Evolutionary conservation across 202 grass and related monocot genomes (phyloP), one percentile per base, ranked within the genome.

Genomic region (Musa balbisiana): DNA sequence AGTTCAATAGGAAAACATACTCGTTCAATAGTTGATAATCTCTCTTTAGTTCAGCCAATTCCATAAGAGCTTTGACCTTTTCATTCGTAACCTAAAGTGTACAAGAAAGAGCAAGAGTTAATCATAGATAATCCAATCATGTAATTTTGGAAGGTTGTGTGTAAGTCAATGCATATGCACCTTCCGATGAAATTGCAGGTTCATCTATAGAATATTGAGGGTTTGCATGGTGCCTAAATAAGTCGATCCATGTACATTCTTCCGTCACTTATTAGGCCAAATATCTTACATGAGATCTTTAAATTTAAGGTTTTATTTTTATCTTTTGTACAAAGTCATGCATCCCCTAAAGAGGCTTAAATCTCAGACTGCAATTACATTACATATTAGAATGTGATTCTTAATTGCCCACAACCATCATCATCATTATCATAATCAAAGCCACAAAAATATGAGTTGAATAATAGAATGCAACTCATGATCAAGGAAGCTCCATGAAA

Each of bases 21-120:
- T 86, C 86, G 70, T 88, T 90, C 54, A 89, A 84, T 69, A 84
- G 76, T 51, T 87, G 74, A 84, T 82, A 82, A 79, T 93, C 86
- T 93, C 91, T 81, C 84, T 93, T 93, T 64, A 93, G 71, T 83
- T 89, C 87, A 77, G 94, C 88, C 82, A 93, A 88, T 83, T 97
- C 94, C 83, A 93, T 86, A 11, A 97, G 87, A 74, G 84, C 80
- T 69, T 79, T 91, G 66, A 97, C 85, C 79, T 97, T 97, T 87
- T 97, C 94, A 80, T 93, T 84, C 26, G 86, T 93, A 74, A 97
- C 88, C 94, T 97, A 78, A 54, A 86, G 51, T 16, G 49, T 19
- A 70, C 17, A 91, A 8, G 67, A 83, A 85, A 60, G 14, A 75
- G 24, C 16, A 72, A 77, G 24, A 55, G 33, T 12, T 19, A 70